Evolutionary conservation across 306 rosid genomes (phyloP).

Genomic region (peach (Prunus persica)): Prunus_persica_NCBIv2 NC_034013.1:1086001-1086500

Average conservation of each 20-base stretch:
- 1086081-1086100: constrained; percentile 12
- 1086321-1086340: too few species aligned
- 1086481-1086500: too few species aligned
- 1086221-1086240: background rate
- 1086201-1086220: background rate
- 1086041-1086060: too few species aligned
- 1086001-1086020: too few species aligned
- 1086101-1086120: constrained; percentile 52
- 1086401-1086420: too few species aligned
- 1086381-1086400: too few species aligned
- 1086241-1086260: constrained; percentile 16
- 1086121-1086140: constrained; percentile 23
- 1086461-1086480: too few species aligned
- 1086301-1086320: background rate
- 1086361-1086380: accelerated
- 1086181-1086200: background rate
- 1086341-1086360: too few species aligned
- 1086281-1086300: constrained; percentile 47
- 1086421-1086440: too few species aligned
- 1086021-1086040: too few species aligned
- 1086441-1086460: too few species aligned
- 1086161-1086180: constrained; percentile 9
- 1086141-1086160: constrained; percentile 30
- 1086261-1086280: constrained; percentile 78
- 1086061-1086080: background rate